Conservation (phyloP, 2,329 filamentous ascomycete species). For the Curvularia hawaiiensis region DNA sequence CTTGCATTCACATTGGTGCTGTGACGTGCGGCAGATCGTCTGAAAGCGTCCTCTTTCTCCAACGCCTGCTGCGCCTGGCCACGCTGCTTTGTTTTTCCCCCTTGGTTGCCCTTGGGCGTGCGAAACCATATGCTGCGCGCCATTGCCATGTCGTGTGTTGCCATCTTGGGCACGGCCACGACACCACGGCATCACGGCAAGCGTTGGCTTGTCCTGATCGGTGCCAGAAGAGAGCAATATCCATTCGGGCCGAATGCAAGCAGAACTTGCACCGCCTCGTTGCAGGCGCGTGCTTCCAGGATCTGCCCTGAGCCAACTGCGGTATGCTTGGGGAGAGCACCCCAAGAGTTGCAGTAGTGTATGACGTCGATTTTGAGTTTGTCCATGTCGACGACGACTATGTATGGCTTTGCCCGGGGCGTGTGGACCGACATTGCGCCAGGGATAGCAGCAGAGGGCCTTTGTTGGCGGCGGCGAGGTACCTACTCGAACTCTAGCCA, state of each 20-base stretch:
- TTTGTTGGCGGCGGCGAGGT: conserved; percentile 2
- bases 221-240: conserved; percentile 34
- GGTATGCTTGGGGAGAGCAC: conserved; percentile 12
- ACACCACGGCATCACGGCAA: conserved; percentile 22
- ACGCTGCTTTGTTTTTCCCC: conserved; percentile 15
- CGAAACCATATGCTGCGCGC: not conserved
- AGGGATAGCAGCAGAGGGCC: not conserved
- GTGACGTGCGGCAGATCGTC: conserved; percentile 23
- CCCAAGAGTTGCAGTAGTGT: conserved; percentile 12
- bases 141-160: not conserved
- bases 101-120: not conserved
- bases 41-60: conserved; percentile 19
- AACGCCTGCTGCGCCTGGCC: not conserved
- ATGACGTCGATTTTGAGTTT: conserved; percentile 34
- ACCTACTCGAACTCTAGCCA: conserved; percentile 5
- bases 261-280: conserved; percentile 32
- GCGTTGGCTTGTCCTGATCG: conserved; percentile 30
- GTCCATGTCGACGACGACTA: conserved; percentile 11
- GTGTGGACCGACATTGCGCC: conserved; percentile 8
- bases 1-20: conserved; percentile 19
- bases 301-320: conserved; percentile 20
- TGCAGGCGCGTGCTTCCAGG: conserved; percentile 21
- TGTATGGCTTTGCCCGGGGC: conserved; percentile 4
- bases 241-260: conserved; percentile 40
- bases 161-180: conserved; percentile 22